Percentiles rank a stretch among this genome's conserved stretches.
Conservation (phyloP, 2,329 filamentous ascomycete genomes). For the Colletotrichum falcatum region DNA sequence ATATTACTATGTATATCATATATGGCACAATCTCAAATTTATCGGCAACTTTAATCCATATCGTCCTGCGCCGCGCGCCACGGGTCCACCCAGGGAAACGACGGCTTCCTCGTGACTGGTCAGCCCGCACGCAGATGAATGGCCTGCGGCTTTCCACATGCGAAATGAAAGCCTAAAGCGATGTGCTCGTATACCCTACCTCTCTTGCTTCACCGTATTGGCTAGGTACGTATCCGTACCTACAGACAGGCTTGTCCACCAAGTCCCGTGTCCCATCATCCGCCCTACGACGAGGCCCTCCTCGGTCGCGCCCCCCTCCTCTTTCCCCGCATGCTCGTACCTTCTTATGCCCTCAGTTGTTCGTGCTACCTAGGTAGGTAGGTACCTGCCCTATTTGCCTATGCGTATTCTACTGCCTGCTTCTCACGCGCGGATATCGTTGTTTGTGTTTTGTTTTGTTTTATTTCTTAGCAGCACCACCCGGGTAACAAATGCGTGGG, state of each 20-base stretch:
- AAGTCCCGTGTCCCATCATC: background rate
- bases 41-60: background rate
- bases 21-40: background rate
- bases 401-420: too few relatives aligned
- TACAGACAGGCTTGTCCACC: background rate
- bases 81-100: background rate
- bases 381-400: too few relatives aligned
- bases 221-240: too few relatives aligned
- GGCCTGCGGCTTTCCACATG: background rate
- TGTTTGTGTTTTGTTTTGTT: background rate
- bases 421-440: too few relatives aligned
- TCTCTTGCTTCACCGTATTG: background rate
- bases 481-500: too few relatives aligned
- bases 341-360: too few relatives aligned
- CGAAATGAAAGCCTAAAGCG: background rate
- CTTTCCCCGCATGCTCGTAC: background rate
- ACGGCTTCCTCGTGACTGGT: background rate
- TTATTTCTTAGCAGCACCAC: too few relatives aligned
- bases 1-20: background rate
- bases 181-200: background rate
- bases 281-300: background rate
- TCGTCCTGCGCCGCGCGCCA: slow-evolving; percentile 2
- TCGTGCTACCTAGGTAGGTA: background rate
- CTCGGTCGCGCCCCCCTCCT: background rate
- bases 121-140: background rate